Base-by-base conservation (phyloP, 179 eudicot species). In the Nepenthes alata region DNA sequence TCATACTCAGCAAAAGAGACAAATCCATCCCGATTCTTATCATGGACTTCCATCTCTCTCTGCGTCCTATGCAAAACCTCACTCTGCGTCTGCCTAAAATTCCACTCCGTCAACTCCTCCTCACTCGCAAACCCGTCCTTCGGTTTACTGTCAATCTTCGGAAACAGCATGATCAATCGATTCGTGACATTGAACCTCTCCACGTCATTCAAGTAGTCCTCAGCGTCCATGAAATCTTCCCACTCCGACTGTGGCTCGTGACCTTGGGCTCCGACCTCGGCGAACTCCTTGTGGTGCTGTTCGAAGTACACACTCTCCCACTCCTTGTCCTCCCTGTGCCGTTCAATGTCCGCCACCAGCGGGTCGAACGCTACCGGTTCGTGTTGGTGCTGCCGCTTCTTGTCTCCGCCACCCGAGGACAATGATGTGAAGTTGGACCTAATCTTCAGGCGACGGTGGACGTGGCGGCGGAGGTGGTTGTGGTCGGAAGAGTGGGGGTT, bases 11-110 rank as follows among this genome's bases (percentile, higher is more conserved):
- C 45, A 36, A 75, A 82, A 0, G 97, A 80, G 15, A 90, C 77
- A 25, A 77, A 73, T 4, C 95, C 95, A 67, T 90, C 97, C 11
- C 66, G 77, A 58, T 90, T 82, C 80, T 81, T 85, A 56, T 90
- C 97, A 67, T 90, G 97, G 37, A 85, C 52, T 56, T 83, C 93
- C 88, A 88, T 70, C 58, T 90, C 97, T 66, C 95, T 78, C 53
- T 74, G 67, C 5, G 84, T 74, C 63, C 93, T 70, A 55, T 90
- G 93, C 72, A 83, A 7, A 6, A 85, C 86, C 63, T 83, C 93
- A 48, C 39, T 81, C 77, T 64, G 38, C 2, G 86, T 60, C 71
- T 81, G 87, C 69, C 62, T 60, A 63, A 77, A 37, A 65, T 78
- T 77, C 95, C 95, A 87, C 53, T 78, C 72, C 8, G 79, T 78